Percentiles rank a stretch among this genome's conserved stretches.
Conservation (phyloP, 1,139 yeast genomes). For the Zygotorulaspora mrakii region DNA sequence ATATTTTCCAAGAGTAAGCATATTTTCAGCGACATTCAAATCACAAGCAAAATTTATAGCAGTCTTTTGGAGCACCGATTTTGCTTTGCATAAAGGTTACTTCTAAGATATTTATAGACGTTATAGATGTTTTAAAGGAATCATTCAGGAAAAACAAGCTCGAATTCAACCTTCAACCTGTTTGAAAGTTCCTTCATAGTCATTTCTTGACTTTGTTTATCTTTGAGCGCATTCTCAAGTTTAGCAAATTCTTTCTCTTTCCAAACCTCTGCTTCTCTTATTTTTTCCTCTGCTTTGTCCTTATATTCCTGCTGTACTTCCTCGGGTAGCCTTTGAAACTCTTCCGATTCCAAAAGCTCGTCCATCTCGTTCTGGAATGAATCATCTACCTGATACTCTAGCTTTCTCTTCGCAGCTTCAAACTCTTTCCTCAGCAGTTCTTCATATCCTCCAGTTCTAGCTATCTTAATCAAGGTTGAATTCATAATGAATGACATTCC, state of each 20-base stretch:
- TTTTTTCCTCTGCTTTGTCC: constrained; percentile 28
- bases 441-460: constrained; percentile 45
- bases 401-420: constrained; percentile 35
- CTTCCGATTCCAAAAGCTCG: constrained; percentile 39
- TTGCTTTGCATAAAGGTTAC: no score
- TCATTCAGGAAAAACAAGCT: constrained; percentile 37
- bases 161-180: constrained; percentile 42
- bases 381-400: constrained; percentile 38
- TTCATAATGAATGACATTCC: constrained; percentile 45
- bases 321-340: constrained; percentile 36
- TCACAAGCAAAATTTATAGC: no score
- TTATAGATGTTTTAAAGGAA: constrained; percentile 3
- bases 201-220: constrained; percentile 35
- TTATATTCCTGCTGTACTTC: constrained; percentile 37
- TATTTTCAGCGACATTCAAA: no score
- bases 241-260: constrained; percentile 28
- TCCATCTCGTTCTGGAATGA: constrained; percentile 39
- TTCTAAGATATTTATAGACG: no score
- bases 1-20: constrained; percentile 50
- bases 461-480: constrained; percentile 41
- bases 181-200: constrained; percentile 44
- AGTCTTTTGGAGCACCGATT: no score
- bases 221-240: constrained; percentile 30
- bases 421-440: constrained; percentile 40
- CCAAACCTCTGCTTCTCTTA: constrained; percentile 22